phyloP scores from a whole-genome alignment of 768 basidiomycete species.

The Trametes maxima region DNA sequence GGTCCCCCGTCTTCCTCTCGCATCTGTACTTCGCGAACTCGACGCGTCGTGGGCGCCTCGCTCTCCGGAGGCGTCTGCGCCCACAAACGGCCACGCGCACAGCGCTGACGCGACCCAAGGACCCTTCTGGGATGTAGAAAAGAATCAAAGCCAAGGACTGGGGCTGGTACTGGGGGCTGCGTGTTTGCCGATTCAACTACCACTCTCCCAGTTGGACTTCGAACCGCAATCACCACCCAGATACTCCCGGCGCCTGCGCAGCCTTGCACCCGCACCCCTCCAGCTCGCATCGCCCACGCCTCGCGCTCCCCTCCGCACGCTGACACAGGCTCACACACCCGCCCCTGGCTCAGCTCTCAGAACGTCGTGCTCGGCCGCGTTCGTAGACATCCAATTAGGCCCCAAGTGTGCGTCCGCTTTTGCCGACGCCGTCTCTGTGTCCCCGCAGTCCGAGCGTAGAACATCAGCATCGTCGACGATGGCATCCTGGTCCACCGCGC shows the following conservation, averaged over 20 bases:
- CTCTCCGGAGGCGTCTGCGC: neutral
- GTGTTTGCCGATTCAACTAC: slow-evolving; percentile 4
- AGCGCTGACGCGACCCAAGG: neutral
- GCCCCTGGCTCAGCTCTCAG: neutral
- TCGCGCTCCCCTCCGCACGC: slow-evolving; percentile 3
- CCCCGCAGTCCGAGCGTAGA: slow-evolving; percentile 2
- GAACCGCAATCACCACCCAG: slow-evolving; percentile 14
- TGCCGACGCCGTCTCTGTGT: slow-evolving; percentile 2
- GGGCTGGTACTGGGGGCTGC: slow-evolving; percentile 11
- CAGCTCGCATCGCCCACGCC: slow-evolving; percentile 20
- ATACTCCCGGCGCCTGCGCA: slow-evolving; percentile 24
- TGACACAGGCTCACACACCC: neutral
- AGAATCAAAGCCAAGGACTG: neutral
- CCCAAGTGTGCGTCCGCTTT: neutral
- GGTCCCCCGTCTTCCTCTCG: slow-evolving; percentile 8
- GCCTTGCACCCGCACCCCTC: slow-evolving; percentile 24
- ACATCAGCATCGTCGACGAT: slow-evolving; percentile 6
- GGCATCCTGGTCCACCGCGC: slow-evolving; percentile 9
- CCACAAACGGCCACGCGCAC: neutral
- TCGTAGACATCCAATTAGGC: slow-evolving; percentile 9
- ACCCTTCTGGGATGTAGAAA: neutral
- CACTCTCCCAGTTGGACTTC: neutral
- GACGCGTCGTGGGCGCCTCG: slow-evolving; percentile 8
- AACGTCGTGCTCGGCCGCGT: neutral
- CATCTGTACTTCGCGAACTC: slow-evolving; percentile 9